Evolutionary conservation across 108 stramenopile genomes (phyloP), one percentile per base, ranked within the genome.

Genomic region (Stephanodiscus minutulus): DNA sequence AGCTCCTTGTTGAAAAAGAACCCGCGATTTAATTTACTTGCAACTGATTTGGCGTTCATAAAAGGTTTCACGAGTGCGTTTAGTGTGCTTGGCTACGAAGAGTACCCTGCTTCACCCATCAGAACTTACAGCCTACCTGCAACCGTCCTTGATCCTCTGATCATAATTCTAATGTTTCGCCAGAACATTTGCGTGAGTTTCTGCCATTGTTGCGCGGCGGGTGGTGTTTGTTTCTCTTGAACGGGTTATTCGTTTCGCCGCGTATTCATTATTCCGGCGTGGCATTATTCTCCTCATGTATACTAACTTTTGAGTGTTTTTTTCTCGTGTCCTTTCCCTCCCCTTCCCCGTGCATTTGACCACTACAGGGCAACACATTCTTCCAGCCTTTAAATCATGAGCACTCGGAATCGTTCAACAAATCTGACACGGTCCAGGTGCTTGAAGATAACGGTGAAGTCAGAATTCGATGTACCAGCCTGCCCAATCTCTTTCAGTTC

Each of bases 101-200:
- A 54, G n/a, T 37, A 43, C 12, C 55, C 47, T 10, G 10, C 43
- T 13, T 25, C 50, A 5, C 22, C 41, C 22, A 73, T 68, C 37
- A 60, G 72, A 37, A 60, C 63, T n/a, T 93, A 86, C 64, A 80
- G 72, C 15, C 82, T 91, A 46, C 90, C 89, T 37, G 17, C 49
- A 28, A 28, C 53, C 52, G 74, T 85, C 13, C 47, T 70, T 64
- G 92, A 93, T 72, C 88, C 88, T 39, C 63, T 88, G 15, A 66
- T 89, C 63, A 59, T 93, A 10, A 59, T 91, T 39, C 66, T 93
- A 0, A 83, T 84, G 64, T 89, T 93, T 43, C 73, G 88, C 10
- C 91, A 70, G 66, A 88, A 91, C 55, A 61, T 91, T 39, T 91
- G 86, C 64, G 90, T n/a, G n/a, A n/a, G n/a, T n/a, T n/a, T n/a